Evolutionary conservation across 768 basidiomycete species (phyloP).

Genomic region (Amanita pseudoporphyria): DNA sequence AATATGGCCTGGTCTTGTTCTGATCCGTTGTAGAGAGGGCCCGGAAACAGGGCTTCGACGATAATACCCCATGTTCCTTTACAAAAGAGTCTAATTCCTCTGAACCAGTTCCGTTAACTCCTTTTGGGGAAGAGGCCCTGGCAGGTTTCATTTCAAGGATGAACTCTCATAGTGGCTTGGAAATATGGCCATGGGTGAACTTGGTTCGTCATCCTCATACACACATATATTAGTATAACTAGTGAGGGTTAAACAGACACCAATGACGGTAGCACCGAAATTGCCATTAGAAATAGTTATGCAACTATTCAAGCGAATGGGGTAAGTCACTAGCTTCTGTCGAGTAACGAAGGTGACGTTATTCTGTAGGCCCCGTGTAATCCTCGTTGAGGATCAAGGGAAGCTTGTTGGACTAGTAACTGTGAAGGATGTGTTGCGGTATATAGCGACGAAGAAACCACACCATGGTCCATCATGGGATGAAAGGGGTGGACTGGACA

Average conservation of each 20-base stretch:
- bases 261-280: constrained; percentile 86
- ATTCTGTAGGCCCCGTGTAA: constrained; percentile 76
- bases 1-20: constrained; percentile 1
- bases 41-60: constrained; percentile 47
- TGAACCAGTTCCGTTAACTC: constrained; percentile 38
- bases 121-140: constrained; percentile 48
- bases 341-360: not conserved
- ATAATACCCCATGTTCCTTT: constrained; percentile 70
- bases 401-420: constrained; percentile 79
- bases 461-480: constrained; percentile 48
- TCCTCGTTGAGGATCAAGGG: constrained; percentile 86
- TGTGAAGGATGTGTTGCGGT: constrained; percentile 91
- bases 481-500: constrained; percentile 55
- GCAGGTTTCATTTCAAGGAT: constrained; percentile 53
- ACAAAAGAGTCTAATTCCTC: constrained; percentile 41
- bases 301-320: constrained; percentile 97
- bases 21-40: constrained; percentile 50
- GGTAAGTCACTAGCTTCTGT: constrained; percentile 43
- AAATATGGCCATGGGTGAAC: constrained; percentile 90
- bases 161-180: constrained; percentile 45
- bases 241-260: constrained; percentile 49
- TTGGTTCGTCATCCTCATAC: constrained; percentile 44
- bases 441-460: constrained; percentile 57
- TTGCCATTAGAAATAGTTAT: constrained; percentile 93
- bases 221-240: constrained; percentile 2